A percentile compares a stretch with the other conserved stretches of the same genome.
Conservation (phyloP, 768 basidiomycete genomes). For the Gloeostereum incarnatum region DNA sequence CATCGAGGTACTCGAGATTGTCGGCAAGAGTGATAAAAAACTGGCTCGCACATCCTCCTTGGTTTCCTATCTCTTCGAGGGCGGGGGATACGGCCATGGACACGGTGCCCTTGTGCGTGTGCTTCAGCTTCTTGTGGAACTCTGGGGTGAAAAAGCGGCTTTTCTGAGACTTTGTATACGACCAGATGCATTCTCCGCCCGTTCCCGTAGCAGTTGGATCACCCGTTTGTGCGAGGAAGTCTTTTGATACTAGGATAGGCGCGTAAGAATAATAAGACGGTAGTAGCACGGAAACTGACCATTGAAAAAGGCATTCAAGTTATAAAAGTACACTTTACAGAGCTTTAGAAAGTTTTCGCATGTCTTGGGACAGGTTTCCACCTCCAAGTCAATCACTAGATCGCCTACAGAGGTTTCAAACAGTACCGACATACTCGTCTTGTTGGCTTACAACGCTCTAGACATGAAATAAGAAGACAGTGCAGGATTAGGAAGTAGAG, state of each 20-base stretch:
- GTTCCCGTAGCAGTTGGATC: slow-evolving; percentile 93
- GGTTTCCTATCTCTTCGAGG: slow-evolving; percentile 43
- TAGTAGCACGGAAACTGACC: slow-evolving; percentile 39
- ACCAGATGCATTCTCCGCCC: slow-evolving; percentile 88
- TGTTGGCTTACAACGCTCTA: too few relatives aligned
- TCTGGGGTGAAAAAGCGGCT: slow-evolving; percentile 86
- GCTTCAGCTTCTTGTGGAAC: slow-evolving; percentile 74
- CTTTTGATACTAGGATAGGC: slow-evolving; percentile 73
- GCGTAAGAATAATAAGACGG: neutral
- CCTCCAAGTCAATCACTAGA: slow-evolving; percentile 92
- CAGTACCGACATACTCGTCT: slow-evolving; percentile 98
- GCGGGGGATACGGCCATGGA: slow-evolving; percentile 97
- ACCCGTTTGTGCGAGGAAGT: slow-evolving; percentile 94
- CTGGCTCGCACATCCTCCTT: slow-evolving; percentile 86
- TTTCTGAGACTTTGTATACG: slow-evolving; percentile 48
- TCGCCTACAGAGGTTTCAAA: slow-evolving; percentile 97
- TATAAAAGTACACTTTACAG: slow-evolving; percentile 96
- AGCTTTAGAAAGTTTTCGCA: slow-evolving; percentile 97
- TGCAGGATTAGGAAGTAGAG: too few relatives aligned
- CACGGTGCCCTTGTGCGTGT: slow-evolving; percentile 76
- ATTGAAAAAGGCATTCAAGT: slow-evolving; percentile 96
- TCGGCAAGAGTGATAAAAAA: slow-evolving; percentile 94
- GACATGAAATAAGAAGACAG: too few relatives aligned
- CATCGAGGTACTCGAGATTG: slow-evolving; percentile 91
- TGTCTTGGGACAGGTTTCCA: slow-evolving; percentile 81